These are phyloP conservation scores for Phytophthora cryptogea DNA, from an alignment of 352 stramenopile genomes.

Conservation along the genomic window DNA sequence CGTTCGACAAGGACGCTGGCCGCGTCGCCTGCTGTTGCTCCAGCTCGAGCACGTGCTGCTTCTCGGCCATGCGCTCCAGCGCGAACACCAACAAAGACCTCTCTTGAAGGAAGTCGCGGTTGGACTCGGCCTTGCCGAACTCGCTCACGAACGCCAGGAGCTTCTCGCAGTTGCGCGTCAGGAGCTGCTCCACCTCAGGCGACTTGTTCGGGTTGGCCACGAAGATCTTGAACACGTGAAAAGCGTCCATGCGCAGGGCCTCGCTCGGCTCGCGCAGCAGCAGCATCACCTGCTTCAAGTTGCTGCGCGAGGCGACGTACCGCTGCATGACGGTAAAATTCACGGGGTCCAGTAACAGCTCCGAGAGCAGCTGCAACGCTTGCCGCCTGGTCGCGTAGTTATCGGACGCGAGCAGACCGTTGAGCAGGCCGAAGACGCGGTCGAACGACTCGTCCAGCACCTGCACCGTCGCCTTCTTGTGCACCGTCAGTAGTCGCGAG, in stretches of 20 bases:
- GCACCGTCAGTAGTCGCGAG: constrained; percentile 62
- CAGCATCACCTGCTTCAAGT: constrained; percentile 80
- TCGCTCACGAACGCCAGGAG: constrained; percentile 75
- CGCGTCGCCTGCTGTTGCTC: constrained; percentile 31
- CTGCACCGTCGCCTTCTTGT: constrained; percentile 60
- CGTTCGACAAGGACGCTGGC: constrained; percentile 46
- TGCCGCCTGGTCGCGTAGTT: constrained; percentile 84
- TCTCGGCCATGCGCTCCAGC: constrained; percentile 63
- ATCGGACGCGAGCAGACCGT: constrained; percentile 56
- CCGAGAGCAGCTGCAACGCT: constrained; percentile 69
- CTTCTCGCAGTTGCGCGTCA: constrained; percentile 79
- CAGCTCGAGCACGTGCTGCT: constrained; percentile 32
- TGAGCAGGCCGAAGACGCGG: constrained; percentile 70
- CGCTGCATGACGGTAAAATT: constrained; percentile 83
- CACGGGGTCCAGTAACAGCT: constrained; percentile 72
- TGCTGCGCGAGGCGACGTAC: constrained; percentile 70
- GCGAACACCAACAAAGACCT: constrained; percentile 75
- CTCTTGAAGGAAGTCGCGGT: constrained; percentile 78
- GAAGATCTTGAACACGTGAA: constrained; percentile 91
- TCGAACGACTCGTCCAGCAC: constrained; percentile 64
- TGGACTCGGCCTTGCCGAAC: constrained; percentile 76
- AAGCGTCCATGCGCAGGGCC: constrained; percentile 80
- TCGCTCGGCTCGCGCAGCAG: constrained; percentile 77
- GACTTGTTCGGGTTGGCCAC: constrained; percentile 88
- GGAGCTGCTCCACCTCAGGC: constrained; percentile 66